phyloP scores from a whole-genome alignment of 805 yeast species.

The Spathaspora hagerdaliae region DNA sequence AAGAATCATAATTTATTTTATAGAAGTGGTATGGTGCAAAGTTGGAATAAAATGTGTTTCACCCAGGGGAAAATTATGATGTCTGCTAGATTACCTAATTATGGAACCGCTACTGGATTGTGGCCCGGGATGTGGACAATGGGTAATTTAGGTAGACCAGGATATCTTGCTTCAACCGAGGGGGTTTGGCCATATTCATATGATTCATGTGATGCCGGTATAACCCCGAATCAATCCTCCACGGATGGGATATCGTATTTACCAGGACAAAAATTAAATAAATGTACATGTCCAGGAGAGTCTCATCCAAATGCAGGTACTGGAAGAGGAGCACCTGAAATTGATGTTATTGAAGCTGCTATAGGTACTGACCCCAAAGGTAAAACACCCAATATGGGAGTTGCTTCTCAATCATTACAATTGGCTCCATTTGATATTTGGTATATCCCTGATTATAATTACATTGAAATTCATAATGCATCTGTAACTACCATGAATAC shows the following conservation, averaged over 20 bases:
- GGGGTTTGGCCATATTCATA: conserved; percentile 41
- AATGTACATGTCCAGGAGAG: conserved; percentile 32
- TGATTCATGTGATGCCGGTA: conserved; percentile 36
- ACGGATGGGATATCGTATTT: conserved; percentile 39
- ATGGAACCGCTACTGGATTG: conserved; percentile 32
- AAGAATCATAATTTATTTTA: conserved; percentile 30
- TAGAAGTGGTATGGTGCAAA: conserved; percentile 37
- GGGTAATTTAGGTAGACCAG: conserved; percentile 38
- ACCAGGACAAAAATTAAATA: conserved; percentile 34
- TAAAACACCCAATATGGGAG: conserved; percentile 39
- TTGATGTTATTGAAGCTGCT: conserved; percentile 86
- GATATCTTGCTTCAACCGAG: conserved; percentile 32
- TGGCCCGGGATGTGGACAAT: conserved; percentile 42
- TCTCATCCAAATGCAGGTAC: conserved; percentile 35
- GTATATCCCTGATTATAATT: conserved; percentile 88
- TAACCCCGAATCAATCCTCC: conserved; percentile 37
- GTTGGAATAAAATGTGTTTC: conserved; percentile 37
- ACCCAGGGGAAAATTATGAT: conserved; percentile 28
- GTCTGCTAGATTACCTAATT: conserved; percentile 30
- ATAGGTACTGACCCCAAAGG: conserved; percentile 43
- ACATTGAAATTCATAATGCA: conserved; percentile 64
- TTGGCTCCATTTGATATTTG: conserved; percentile 92
- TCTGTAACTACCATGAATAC: conserved; percentile 77
- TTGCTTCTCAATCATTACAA: conserved; percentile 89
- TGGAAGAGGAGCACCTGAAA: conserved; percentile 54